A percentile compares a stretch with the other conserved stretches of the same genome.
Evolutionary conservation across 2,329 filamentous ascomycete genomes (phyloP).

Genomic region (Pseudogymnoascus sp.): DNA sequence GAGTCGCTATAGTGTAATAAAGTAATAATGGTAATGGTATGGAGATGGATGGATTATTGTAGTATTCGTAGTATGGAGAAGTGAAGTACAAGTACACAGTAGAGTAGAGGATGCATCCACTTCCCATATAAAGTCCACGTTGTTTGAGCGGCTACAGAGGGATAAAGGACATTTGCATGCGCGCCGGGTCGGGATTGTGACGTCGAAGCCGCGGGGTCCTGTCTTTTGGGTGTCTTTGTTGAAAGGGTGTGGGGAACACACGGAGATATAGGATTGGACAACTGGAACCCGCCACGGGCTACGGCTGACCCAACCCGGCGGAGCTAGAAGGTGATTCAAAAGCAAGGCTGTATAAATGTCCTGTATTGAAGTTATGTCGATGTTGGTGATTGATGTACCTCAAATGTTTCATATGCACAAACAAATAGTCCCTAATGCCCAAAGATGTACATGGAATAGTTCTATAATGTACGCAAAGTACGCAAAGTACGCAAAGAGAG

Average conservation of each 20-base stretch:
- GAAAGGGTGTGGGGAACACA: background rate
- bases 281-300: background rate
- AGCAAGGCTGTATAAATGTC: constrained; percentile 4
- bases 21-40: background rate
- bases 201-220: constrained; percentile 4
- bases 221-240: background rate
- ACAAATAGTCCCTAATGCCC: background rate
- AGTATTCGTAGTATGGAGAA: background rate
- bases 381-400: background rate
- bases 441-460: background rate
- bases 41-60: background rate
- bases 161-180: background rate
- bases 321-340: background rate
- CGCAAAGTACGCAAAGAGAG: background rate
- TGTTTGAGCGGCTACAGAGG: constrained; percentile 5
- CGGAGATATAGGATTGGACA: background rate
- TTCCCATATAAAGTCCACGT: constrained; percentile 8
- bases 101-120: background rate
- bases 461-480: background rate
- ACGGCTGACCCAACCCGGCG: background rate
- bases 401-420: background rate
- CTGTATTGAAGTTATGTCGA: background rate
- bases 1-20: background rate
- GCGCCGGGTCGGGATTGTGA: background rate
- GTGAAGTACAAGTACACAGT: background rate